phyloP scores from a whole-genome alignment of 192 early-diverging fungal species.

The Coemansia javaensis region DNA sequence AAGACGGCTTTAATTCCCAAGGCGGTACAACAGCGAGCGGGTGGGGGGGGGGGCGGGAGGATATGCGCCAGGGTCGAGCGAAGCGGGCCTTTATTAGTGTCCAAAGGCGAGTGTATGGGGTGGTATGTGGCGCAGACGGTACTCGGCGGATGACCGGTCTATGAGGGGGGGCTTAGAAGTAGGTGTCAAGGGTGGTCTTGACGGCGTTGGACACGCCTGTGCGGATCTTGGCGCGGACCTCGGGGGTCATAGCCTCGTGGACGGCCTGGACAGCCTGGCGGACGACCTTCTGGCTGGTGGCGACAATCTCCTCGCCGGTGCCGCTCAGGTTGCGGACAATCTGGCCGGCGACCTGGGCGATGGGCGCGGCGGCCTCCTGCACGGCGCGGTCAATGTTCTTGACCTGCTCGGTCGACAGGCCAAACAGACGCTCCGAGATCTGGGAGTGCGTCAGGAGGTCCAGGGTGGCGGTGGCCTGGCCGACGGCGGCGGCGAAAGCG shows the following conservation, averaged over 20 bases:
- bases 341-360: slow-evolving; percentile 51
- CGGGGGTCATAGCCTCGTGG: slow-evolving; percentile 50
- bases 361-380: slow-evolving; percentile 50
- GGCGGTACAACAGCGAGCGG: too few species aligned
- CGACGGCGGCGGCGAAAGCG: slow-evolving; percentile 43
- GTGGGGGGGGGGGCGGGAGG: too few species aligned
- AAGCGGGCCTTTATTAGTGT: too few species aligned
- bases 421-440: slow-evolving; percentile 49
- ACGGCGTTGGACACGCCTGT: slow-evolving; percentile 49
- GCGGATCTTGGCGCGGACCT: slow-evolving; percentile 51
- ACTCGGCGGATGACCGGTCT: too few species aligned
- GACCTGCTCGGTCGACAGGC: slow-evolving; percentile 50
- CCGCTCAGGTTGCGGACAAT: slow-evolving; percentile 50
- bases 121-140: too few species aligned
- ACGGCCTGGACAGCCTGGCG: slow-evolving; percentile 50
- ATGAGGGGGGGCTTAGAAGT: slow-evolving; percentile 39
- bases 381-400: slow-evolving; percentile 52
- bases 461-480: slow-evolving; percentile 51
- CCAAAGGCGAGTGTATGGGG: too few species aligned
- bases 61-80: too few species aligned
- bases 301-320: slow-evolving; percentile 45
- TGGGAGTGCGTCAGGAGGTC: slow-evolving; percentile 51
- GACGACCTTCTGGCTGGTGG: slow-evolving; percentile 51
- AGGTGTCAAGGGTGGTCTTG: slow-evolving; percentile 54
- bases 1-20: slow-evolving; percentile 1